Evolutionary conservation across 371 early-diverging fungal genomes (phyloP), one percentile per base, ranked within the genome.

Genomic region (Actinomortierella wolfii): DNA sequence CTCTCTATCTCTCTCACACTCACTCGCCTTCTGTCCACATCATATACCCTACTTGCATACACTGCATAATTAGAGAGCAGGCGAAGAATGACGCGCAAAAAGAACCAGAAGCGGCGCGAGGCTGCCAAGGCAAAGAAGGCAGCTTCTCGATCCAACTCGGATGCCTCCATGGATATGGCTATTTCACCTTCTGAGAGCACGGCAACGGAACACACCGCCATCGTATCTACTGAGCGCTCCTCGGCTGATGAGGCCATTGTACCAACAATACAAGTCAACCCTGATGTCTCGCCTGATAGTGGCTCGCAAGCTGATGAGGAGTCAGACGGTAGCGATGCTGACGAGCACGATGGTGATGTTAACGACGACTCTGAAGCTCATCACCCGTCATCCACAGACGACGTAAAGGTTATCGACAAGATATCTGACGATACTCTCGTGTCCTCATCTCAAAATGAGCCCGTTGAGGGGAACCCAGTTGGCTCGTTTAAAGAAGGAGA

Each of bases 101-200:
- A 67, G 57, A 67, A 59, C 45, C 56, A 56, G 39, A 60, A 60
- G 25, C 51, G 59, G 29, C 61, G 67, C 5, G 67, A 57, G 56
- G 61, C 56, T 26, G 57, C 61, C 28, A 68, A 63, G 54, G 59
- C 34, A 59, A 46, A 51, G 41, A 67, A 59, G 58, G 57, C 52
- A 6, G 34, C 29, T 44, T 57, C 24, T 28, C 41, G 28, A 50
- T 41, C 50, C 34, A 34, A 34, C 34, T 34, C 34, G 34, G 34
- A 34, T 11, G 34, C 34, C 34, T 34, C 34, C 4, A 34, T 34
- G 34, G 34, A 34, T 11, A 34, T 34, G 34, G 34, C 34, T 11
- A 34, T 34, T 11, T 34, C 34, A 34, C 34, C 34, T 4, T 6
- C 34, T 11, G 34, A 34, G 34, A 34, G 34, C 34, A 34, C 34